Percentiles rank a stretch among this genome's conserved stretches.
phyloP scores from a whole-genome alignment of 2,329 filamentous ascomycete genomes.

The Alternaria postmessia region DNA sequence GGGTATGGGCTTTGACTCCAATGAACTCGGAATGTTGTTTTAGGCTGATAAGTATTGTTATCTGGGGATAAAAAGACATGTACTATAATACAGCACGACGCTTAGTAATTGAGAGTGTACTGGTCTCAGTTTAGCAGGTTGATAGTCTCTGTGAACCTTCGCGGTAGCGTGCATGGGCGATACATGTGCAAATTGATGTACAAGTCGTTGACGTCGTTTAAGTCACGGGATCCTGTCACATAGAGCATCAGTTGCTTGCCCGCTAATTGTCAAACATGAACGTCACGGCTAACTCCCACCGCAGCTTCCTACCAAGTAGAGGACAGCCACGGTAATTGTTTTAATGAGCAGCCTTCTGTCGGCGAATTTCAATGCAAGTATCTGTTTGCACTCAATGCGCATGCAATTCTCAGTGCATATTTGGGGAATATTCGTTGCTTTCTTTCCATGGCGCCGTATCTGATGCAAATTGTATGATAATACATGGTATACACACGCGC shows the following conservation, averaged over 20 bases:
- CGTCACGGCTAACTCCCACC: not conserved
- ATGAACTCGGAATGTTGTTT: constrained; percentile 42
- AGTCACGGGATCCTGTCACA: not conserved
- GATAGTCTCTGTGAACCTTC: not conserved
- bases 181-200: not conserved
- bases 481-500: constrained; percentile 37
- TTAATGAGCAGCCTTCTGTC: not conserved
- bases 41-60: not conserved
- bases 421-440: not conserved
- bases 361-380: not conserved
- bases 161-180: not conserved
- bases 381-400: not conserved
- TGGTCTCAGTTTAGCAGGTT: not conserved
- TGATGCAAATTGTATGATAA: constrained; percentile 31
- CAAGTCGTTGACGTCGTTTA: not conserved
- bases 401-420: not conserved
- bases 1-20: constrained; percentile 37
- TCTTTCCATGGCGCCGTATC: constrained; percentile 18
- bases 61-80: not conserved
- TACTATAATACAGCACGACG: not conserved
- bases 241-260: not conserved
- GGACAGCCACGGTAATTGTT: not conserved
- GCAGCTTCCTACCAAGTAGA: not conserved
- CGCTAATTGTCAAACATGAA: not conserved
- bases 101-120: not conserved